Conservation (phyloP, 139 green algal genomes). For the Chlamydomonas urium region DNA sequence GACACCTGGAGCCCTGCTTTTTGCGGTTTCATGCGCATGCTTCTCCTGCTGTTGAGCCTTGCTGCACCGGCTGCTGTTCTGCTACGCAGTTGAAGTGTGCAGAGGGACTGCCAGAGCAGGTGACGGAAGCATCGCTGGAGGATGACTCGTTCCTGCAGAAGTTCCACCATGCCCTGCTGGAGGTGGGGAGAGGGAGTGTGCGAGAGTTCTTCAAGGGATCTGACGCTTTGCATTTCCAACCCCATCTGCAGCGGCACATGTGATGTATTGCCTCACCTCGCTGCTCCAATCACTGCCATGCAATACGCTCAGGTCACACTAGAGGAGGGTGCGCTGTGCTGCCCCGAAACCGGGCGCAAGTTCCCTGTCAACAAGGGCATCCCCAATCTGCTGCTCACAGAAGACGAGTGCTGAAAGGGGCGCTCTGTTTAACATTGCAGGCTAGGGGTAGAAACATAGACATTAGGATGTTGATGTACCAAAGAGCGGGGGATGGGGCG, state of each 20-base stretch:
- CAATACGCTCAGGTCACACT: conserved; percentile 54
- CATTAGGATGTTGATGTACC: too few relatives aligned
- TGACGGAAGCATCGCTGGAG: conserved; percentile 56
- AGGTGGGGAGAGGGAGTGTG: too few relatives aligned
- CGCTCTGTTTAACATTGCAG: too few relatives aligned
- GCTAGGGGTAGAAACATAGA: too few relatives aligned
- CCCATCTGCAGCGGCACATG: background rate
- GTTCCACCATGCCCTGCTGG: conserved; percentile 83
- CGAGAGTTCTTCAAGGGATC: too few relatives aligned
- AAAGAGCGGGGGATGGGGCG: too few relatives aligned
- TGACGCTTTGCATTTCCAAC: background rate
- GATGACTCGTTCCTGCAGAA: conserved; percentile 62
- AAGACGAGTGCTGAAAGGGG: conserved; percentile 81
- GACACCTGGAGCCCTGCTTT: too few relatives aligned
- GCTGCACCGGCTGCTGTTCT: too few relatives aligned
- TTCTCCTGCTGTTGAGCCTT: too few relatives aligned
- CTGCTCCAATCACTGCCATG: background rate
- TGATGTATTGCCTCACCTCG: background rate
- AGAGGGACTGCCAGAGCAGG: conserved; percentile 55
- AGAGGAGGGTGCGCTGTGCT: conserved; percentile 70
- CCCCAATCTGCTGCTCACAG: conserved; percentile 86
- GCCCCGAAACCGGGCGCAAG: conserved; percentile 76
- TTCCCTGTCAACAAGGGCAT: conserved; percentile 82
- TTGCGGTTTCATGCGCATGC: too few relatives aligned
- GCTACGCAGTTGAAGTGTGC: conserved; percentile 34